Conservation (phyloP, 495 filamentous ascomycete genomes). For the Tricharina praecox region DNA sequence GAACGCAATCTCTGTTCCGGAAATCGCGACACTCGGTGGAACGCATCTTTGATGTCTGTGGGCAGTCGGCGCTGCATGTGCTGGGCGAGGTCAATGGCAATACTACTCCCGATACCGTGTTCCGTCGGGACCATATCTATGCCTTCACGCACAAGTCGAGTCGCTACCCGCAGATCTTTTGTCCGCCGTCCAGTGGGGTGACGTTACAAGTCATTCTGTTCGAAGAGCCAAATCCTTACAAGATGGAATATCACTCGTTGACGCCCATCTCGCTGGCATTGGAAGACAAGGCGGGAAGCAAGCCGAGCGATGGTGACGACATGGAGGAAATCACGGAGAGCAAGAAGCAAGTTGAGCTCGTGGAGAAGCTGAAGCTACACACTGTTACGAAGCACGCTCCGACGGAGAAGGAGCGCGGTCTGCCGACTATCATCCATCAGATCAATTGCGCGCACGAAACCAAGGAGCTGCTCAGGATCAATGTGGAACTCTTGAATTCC, state of each 20-base stretch:
- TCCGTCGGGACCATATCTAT: constrained; percentile 55
- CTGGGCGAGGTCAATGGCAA: constrained; percentile 58
- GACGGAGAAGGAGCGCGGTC: constrained; percentile 64
- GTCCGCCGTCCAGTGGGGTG: constrained; percentile 39
- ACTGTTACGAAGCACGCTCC: constrained; percentile 58
- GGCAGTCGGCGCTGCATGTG: constrained; percentile 64
- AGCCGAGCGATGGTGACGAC: constrained; percentile 43
- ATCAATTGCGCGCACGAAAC: constrained; percentile 93
- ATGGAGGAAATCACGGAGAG: constrained; percentile 42
- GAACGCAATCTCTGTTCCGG: constrained; percentile 65
- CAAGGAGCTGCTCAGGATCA: constrained; percentile 65
- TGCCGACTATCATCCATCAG: constrained; percentile 76
- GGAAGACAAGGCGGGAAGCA: constrained; percentile 53
- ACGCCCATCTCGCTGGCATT: constrained; percentile 76
- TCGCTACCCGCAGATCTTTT: constrained; percentile 54
- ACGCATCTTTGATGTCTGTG: constrained; percentile 71
- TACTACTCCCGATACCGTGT: constrained; percentile 25
- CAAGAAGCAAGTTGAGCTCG: constrained; percentile 40
- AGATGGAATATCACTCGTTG: constrained; percentile 94
- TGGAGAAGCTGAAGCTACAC: constrained; percentile 83
- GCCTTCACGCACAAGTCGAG: constrained; percentile 41
- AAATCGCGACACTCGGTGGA: constrained; percentile 65
- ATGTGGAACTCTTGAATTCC: constrained; percentile 58
- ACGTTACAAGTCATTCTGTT: constrained; percentile 80
- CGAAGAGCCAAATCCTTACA: constrained; percentile 62